These are phyloP conservation scores for Starmerella gropengiesseri DNA, from an alignment of 805 yeast species.

Conservation along the genomic window DNA sequence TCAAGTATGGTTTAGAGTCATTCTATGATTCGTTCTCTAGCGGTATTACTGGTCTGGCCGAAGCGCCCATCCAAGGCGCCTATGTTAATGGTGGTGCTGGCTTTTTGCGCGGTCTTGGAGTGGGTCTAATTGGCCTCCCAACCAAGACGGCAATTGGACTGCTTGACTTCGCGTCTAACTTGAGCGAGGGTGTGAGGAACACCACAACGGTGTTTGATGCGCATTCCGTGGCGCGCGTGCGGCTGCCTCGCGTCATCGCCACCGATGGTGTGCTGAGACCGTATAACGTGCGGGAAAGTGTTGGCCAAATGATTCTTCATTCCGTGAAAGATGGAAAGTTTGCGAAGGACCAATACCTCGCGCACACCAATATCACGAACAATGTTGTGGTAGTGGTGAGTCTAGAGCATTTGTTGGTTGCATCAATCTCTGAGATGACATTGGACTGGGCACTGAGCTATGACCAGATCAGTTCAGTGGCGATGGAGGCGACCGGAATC, in stretches of 20 bases:
- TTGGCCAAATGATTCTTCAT: constrained; percentile 90
- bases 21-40: constrained; percentile 76
- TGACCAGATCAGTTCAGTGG: constrained; percentile 54
- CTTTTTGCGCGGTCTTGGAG: constrained; percentile 85
- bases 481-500: constrained; percentile 71
- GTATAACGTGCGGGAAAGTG: constrained; percentile 70
- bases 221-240: constrained; percentile 62
- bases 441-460: constrained; percentile 64
- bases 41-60: constrained; percentile 82
- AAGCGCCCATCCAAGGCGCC: constrained; percentile 86
- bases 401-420: constrained; percentile 53
- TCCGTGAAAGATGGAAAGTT: constrained; percentile 69
- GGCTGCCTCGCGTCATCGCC: constrained; percentile 70
- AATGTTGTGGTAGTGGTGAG: constrained; percentile 71
- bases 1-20: constrained; percentile 78
- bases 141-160: constrained; percentile 94
- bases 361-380: constrained; percentile 76
- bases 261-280: constrained; percentile 65
- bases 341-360: constrained; percentile 63
- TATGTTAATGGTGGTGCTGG: constrained; percentile 82
- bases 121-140: constrained; percentile 90
- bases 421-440: constrained; percentile 48
- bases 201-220: constrained; percentile 73
- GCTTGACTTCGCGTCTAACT: constrained; percentile 82
- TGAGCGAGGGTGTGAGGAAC: constrained; percentile 86